Evolutionary conservation across 192 early-diverging fungal species (phyloP).

Genomic region (Entrophospora sp.): DNA sequence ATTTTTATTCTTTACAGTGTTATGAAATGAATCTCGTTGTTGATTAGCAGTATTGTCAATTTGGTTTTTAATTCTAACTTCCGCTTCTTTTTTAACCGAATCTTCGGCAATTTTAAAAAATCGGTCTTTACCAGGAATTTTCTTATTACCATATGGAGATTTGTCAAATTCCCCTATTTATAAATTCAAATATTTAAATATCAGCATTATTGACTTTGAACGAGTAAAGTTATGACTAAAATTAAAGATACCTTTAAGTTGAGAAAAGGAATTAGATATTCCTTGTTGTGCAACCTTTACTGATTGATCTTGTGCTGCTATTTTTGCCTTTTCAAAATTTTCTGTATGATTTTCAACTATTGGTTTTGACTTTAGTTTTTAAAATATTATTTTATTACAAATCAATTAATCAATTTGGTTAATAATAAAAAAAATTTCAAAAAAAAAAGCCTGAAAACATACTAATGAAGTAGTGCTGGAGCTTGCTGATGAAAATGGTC

Average conservation of each 20-base stretch:
- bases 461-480: too few relatives aligned
- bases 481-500: too few relatives aligned
- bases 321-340: too few relatives aligned
- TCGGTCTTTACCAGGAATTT: slow-evolving; percentile 4
- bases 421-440: too few relatives aligned
- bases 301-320: background rate
- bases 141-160: background rate
- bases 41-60: background rate
- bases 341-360: too few relatives aligned
- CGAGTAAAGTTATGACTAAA: background rate
- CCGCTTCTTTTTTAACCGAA: background rate
- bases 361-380: too few relatives aligned
- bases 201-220: too few relatives aligned
- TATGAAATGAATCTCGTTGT: background rate
- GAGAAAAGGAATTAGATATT: background rate
- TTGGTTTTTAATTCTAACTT: background rate
- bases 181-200: background rate
- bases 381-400: too few relatives aligned
- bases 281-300: background rate
- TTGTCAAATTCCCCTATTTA: background rate
- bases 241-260: background rate
- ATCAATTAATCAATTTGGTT: too few relatives aligned
- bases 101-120: too few relatives aligned
- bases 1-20: background rate
- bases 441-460: too few relatives aligned